Conservation (phyloP, 176 grass and related monocot species). For the Chrysopogon serrulatus region DNA sequence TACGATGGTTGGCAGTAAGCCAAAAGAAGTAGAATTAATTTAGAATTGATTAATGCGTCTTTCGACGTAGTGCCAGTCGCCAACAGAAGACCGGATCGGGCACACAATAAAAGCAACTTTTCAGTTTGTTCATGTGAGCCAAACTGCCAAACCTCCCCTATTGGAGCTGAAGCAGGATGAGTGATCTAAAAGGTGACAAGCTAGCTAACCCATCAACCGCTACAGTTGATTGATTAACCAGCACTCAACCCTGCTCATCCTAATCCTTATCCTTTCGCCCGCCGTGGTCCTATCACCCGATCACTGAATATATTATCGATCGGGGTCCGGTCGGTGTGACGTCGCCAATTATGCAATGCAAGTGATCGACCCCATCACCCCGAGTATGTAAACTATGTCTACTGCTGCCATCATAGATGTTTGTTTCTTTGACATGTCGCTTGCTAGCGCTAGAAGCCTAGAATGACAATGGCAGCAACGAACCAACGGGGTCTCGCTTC, state of each 20-base stretch:
- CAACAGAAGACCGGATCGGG: too few relatives aligned
- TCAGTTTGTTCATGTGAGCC: neutral
- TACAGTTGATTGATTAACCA: neutral
- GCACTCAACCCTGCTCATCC: neutral
- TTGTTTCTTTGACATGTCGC: neutral
- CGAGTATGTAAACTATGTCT: too few relatives aligned
- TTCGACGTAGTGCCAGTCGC: too few relatives aligned
- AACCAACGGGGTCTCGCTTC: neutral
- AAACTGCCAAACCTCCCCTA: too few relatives aligned
- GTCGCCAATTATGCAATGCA: slow-evolving; percentile 16
- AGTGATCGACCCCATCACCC: neutral
- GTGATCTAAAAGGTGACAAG: neutral
- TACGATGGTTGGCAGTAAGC: too few relatives aligned
- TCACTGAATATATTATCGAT: neutral
- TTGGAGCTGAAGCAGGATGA: neutral
- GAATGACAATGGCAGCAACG: neutral
- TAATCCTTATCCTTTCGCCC: slow-evolving; percentile 14
- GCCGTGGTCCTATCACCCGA: neutral
- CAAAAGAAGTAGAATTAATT: too few relatives aligned
- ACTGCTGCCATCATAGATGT: neutral
- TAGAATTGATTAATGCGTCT: too few relatives aligned
- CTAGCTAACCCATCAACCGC: neutral
- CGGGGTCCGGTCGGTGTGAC: neutral
- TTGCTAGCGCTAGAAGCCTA: neutral
- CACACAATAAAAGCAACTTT: neutral